phyloP scores from a whole-genome alignment of 208 protist species.

The Porcisia deanei region DNA sequence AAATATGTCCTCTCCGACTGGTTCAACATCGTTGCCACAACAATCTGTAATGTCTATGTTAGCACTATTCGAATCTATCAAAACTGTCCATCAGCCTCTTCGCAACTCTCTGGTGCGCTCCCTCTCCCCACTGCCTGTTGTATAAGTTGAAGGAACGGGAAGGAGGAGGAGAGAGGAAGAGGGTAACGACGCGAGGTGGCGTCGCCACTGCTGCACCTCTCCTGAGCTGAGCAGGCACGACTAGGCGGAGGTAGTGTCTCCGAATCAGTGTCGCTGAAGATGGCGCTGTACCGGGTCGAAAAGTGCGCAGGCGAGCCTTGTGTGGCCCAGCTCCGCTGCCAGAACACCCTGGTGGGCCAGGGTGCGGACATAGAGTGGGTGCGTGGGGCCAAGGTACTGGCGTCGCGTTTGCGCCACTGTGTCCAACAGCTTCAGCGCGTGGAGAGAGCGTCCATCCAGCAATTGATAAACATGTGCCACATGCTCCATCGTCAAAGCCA shows the following conservation, averaged over 20 bases:
- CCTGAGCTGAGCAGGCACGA: background rate
- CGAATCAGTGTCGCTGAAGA: background rate
- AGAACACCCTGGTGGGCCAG: conserved; percentile 32
- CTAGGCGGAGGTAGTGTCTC: background rate
- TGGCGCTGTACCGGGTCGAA: conserved; percentile 7
- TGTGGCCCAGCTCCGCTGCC: conserved; percentile 41
- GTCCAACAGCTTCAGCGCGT: conserved; percentile 50
- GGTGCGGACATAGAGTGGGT: conserved; percentile 42
- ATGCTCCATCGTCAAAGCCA: conserved; percentile 70
- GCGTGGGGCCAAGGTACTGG: conserved; percentile 39
- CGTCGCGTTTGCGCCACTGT: conserved; percentile 42
- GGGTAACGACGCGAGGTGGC: background rate
- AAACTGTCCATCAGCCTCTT: background rate
- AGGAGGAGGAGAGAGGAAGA: background rate
- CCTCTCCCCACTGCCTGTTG: background rate
- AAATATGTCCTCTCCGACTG: background rate
- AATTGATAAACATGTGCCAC: conserved; percentile 59
- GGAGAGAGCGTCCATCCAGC: conserved; percentile 9
- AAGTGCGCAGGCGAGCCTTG: conserved; percentile 16
- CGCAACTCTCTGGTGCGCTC: background rate
- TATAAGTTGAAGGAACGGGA: too few species aligned
- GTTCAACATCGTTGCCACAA: background rate
- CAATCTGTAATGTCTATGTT: background rate
- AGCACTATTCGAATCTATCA: background rate
- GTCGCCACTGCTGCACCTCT: background rate